phyloP scores from a whole-genome alignment of 139 green algal species.

The Coccomyxa sp. region DNA sequence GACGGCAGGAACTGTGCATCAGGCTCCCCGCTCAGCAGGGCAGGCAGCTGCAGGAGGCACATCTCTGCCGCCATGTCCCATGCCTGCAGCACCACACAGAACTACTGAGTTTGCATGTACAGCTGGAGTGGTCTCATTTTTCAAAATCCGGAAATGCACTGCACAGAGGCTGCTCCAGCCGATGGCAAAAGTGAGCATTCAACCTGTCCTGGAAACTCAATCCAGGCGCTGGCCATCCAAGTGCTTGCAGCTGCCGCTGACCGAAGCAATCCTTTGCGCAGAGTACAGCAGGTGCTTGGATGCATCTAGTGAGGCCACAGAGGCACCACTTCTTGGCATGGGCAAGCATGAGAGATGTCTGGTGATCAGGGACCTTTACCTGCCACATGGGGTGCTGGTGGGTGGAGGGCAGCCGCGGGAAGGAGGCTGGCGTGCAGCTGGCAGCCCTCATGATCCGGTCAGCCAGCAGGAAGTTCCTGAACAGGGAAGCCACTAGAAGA shows the following conservation, averaged over 20 bases:
- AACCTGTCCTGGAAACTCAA: too few relatives aligned
- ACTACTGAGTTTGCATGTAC: too few relatives aligned
- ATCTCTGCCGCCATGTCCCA: slow-evolving; percentile 97
- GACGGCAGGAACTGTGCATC: slow-evolving; percentile 44
- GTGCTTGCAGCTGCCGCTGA: too few relatives aligned
- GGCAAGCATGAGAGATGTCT: background rate
- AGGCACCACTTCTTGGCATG: too few relatives aligned
- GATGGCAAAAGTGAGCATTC: too few relatives aligned
- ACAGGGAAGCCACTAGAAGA: slow-evolving; percentile 93
- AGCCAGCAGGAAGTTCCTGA: slow-evolving; percentile 98
- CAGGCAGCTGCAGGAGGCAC: slow-evolving; percentile 84
- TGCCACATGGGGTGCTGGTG: slow-evolving; percentile 97
- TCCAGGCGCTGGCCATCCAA: too few relatives aligned
- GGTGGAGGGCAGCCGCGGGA: slow-evolving; percentile 88
- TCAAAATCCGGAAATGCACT: too few relatives aligned
- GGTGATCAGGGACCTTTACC: background rate
- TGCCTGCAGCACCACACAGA: slow-evolving; percentile 25
- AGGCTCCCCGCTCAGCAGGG: slow-evolving; percentile 5
- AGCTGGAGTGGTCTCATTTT: too few relatives aligned
- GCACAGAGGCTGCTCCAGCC: too few relatives aligned
- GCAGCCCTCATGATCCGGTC: slow-evolving; percentile 91
- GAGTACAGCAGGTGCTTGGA: too few relatives aligned
- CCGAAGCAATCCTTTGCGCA: too few relatives aligned
- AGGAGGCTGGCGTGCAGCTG: slow-evolving; percentile 79
- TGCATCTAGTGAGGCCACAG: too few relatives aligned